Evolutionary conservation across 768 basidiomycete genomes (phyloP).

Genomic region (Favolaschia claudopus): DNA sequence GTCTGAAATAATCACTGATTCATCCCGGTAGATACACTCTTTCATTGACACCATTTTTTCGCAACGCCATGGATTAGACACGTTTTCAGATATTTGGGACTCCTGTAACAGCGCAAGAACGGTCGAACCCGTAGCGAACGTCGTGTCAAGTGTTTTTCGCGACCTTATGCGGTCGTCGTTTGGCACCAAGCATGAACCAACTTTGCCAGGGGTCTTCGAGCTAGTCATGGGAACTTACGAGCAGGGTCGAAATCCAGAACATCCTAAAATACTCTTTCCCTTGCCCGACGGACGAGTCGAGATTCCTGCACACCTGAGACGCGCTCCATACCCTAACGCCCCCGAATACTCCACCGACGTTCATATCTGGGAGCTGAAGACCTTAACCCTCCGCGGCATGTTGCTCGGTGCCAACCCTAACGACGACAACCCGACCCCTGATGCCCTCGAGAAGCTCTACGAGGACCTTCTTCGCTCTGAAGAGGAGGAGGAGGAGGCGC

Average conservation of each 20-base stretch:
- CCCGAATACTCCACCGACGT: background rate
- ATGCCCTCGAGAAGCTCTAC: conserved; percentile 1
- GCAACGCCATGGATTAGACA: background rate
- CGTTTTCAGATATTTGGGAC: background rate
- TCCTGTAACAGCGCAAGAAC: background rate
- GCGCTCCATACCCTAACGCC: too few species aligned
- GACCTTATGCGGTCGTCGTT: background rate
- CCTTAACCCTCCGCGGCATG: conserved; percentile 5
- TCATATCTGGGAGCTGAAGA: background rate
- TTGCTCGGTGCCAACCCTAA: conserved; percentile 7
- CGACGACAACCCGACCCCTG: conserved; percentile 6
- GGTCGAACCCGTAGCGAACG: background rate
- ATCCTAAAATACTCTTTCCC: background rate
- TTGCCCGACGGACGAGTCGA: background rate
- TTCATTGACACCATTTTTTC: background rate
- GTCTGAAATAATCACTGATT: background rate
- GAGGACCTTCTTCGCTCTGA: conserved; percentile 6
- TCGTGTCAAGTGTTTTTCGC: background rate
- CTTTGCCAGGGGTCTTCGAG: conserved; percentile 15
- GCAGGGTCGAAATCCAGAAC: too few species aligned
- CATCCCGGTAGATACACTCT: background rate
- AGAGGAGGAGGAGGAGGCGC: conserved; percentile 11
- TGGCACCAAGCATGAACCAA: background rate
- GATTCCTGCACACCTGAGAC: too few species aligned
- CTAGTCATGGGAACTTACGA: conserved; percentile 16